phyloP scores from a whole-genome alignment of 306 rosid genomes.

The Begonia loranthoides region DNA sequence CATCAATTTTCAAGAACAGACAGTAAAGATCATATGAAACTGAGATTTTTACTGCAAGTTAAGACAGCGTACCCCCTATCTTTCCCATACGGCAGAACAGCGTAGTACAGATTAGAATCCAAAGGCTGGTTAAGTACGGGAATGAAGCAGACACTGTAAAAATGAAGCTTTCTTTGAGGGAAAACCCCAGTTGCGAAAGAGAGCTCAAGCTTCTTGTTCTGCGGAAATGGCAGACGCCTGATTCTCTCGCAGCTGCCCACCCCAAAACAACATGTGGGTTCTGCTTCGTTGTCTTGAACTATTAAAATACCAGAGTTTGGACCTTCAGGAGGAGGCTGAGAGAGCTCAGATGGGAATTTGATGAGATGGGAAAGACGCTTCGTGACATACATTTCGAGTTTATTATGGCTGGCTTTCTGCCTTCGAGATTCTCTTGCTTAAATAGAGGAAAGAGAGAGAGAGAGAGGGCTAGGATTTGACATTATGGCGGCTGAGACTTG shows the following conservation, averaged over 20 bases:
- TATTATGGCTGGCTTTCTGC: no score
- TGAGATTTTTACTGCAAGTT: neutral
- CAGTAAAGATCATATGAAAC: neutral
- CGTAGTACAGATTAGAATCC: slow-evolving; percentile 53
- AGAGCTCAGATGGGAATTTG: slow-evolving; percentile 18
- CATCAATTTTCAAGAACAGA: neutral
- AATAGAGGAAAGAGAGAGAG: no score
- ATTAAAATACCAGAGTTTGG: slow-evolving; percentile 54
- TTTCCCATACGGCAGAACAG: slow-evolving; percentile 27
- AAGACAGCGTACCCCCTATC: slow-evolving; percentile 43
- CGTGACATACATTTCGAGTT: slow-evolving; percentile 42
- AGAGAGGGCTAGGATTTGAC: no score
- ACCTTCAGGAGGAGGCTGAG: slow-evolving; percentile 41
- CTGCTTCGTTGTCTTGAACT: slow-evolving; percentile 40
- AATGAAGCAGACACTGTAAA: slow-evolving; percentile 35
- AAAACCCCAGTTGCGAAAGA: slow-evolving; percentile 30
- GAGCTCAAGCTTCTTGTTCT: slow-evolving; percentile 39
- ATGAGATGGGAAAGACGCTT: slow-evolving; percentile 41
- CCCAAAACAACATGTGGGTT: slow-evolving; percentile 31
- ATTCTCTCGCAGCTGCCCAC: slow-evolving; percentile 20
- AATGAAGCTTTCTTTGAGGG: slow-evolving; percentile 2
- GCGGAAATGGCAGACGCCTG: slow-evolving; percentile 51
- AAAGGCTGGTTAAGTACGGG: slow-evolving; percentile 64
- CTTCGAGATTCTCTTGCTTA: no score
- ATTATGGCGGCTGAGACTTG: no score